These are phyloP conservation scores for Phytophthora megakarya DNA, from an alignment of 352 stramenopile species.

Conservation along the genomic window DNA sequence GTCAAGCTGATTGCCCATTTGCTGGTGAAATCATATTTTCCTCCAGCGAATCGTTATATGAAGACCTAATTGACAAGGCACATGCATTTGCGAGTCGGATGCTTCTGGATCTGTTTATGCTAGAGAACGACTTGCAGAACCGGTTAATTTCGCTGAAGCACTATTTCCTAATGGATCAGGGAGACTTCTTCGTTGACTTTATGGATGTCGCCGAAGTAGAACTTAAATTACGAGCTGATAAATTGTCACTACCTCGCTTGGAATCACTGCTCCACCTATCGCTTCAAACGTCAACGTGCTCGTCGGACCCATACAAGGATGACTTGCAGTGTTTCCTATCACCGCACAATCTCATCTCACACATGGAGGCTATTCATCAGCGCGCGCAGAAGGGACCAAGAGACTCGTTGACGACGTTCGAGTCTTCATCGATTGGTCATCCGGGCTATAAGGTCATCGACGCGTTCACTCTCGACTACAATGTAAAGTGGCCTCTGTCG, in stretches of 20 bases:
- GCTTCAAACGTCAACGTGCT: conserved; percentile 93
- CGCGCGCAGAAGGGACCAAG: conserved; percentile 66
- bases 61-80: conserved; percentile 85
- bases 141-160: conserved; percentile 92
- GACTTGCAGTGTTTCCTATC: conserved; percentile 90
- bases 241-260: conserved; percentile 88
- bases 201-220: conserved; percentile 96
- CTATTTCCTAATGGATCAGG: conserved; percentile 99
- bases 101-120: conserved; percentile 81
- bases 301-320: conserved; percentile 89
- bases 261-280: conserved; percentile 95
- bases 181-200: conserved; percentile 99
- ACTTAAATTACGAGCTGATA: conserved; percentile 87
- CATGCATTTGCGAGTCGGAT: conserved; percentile 81
- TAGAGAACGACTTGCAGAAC: conserved; percentile 81
- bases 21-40: conserved; percentile 68
- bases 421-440: conserved; percentile 66
- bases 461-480: conserved; percentile 96
- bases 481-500: conserved; percentile 96
- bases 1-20: conserved; percentile 82
- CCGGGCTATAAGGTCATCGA: conserved; percentile 94
- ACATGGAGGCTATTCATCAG: conserved; percentile 93
- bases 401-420: conserved; percentile 78
- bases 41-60: conserved; percentile 70
- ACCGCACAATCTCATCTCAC: conserved; percentile 88